Evolutionary conservation across 1,139 yeast genomes (phyloP).

Genomic region (Meyerozyma elateridarum): DNA sequence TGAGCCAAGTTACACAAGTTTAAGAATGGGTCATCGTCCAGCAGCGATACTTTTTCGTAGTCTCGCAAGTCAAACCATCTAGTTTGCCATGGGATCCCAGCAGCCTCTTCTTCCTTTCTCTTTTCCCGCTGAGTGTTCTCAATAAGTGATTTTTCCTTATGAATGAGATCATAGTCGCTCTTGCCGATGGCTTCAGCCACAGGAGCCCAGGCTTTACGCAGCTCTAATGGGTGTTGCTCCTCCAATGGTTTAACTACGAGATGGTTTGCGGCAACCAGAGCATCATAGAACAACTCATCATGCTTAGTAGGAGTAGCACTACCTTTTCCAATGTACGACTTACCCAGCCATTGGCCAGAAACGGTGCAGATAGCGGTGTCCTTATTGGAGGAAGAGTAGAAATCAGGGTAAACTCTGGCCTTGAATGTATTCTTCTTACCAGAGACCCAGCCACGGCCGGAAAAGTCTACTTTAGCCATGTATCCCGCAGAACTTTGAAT

Average conservation of each 20-base stretch:
- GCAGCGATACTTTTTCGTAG: constrained; percentile 21
- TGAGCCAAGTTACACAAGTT: constrained; percentile 50
- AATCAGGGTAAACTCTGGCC: constrained; percentile 66
- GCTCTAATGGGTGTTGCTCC: constrained; percentile 70
- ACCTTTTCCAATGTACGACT: constrained; percentile 50
- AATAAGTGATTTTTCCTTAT: constrained; percentile 66
- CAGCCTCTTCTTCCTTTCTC: constrained; percentile 64
- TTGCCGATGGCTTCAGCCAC: constrained; percentile 83
- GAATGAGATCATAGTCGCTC: constrained; percentile 71
- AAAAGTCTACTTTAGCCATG: constrained; percentile 67
- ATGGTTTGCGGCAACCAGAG: constrained; percentile 48
- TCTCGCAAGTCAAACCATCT: constrained; percentile 73
- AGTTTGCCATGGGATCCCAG: constrained; percentile 62
- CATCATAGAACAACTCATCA: constrained; percentile 65
- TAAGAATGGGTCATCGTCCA: constrained; percentile 42
- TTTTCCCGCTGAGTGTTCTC: constrained; percentile 81
- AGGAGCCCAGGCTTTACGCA: constrained; percentile 78
- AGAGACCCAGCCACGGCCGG: constrained; percentile 93
- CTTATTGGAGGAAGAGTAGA: constrained; percentile 43
- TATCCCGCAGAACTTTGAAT: constrained; percentile 82
- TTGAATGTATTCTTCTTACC: constrained; percentile 93
- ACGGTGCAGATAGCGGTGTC: constrained; percentile 72
- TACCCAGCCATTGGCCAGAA: constrained; percentile 89
- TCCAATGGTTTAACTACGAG: constrained; percentile 74
- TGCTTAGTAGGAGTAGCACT: constrained; percentile 32